Evolutionary conservation across 192 early-diverging fungal genomes (phyloP).

Genomic region (Backusella circina): DNA sequence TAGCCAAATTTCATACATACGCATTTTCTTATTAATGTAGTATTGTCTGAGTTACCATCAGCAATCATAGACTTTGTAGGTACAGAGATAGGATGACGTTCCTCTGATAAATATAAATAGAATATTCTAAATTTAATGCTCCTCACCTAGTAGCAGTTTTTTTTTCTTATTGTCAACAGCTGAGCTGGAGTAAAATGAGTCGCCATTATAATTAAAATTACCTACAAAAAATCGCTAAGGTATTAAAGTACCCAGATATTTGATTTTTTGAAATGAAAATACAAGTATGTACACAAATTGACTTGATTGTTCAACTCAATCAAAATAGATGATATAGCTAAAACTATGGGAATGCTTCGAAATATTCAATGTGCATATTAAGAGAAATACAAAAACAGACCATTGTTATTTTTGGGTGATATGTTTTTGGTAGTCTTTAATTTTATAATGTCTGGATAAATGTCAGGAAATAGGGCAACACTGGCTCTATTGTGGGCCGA

Average conservation of each 20-base stretch:
- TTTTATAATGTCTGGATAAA: not conserved
- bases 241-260: not conserved
- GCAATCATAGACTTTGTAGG: not conserved
- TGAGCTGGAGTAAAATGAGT: not conserved
- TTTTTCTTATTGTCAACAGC: not conserved
- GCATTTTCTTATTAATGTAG: too few species aligned
- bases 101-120: not conserved
- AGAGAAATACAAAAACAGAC: not conserved
- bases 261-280: not conserved
- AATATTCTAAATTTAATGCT: not conserved
- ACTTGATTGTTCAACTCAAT: not conserved
- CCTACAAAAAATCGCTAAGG: not conserved
- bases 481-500: not conserved
- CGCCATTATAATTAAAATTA: not conserved
- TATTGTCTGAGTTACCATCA: not conserved
- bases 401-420: not conserved
- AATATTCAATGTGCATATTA: not conserved
- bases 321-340: not conserved
- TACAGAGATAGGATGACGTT: not conserved
- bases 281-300: not conserved
- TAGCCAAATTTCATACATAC: not conserved
- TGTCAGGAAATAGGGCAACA: not conserved
- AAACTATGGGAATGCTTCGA: not conserved
- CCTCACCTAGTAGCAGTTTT: not conserved
- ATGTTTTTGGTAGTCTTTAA: not conserved